phyloP scores from a whole-genome alignment of 2,329 filamentous ascomycete species.

The Ustilaginoidea virens region DNA sequence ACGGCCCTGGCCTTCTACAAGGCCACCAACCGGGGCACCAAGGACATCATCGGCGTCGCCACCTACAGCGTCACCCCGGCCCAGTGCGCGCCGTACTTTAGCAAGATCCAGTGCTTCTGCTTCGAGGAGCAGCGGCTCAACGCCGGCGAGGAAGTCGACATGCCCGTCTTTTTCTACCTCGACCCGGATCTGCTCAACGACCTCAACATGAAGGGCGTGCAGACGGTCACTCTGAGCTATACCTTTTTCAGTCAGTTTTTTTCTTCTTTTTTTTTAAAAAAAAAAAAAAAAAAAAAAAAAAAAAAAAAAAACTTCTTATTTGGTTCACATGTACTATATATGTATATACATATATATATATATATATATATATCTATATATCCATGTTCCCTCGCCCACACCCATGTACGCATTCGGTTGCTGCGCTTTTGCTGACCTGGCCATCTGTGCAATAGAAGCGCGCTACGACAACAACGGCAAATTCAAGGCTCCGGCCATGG shows the following conservation, averaged over 20 bases:
- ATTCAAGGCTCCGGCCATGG: conserved; percentile 22
- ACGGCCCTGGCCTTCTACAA: conserved; percentile 96
- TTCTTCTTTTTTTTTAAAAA: neutral
- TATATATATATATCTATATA: too few species aligned
- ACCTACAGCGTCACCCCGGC: conserved; percentile 95
- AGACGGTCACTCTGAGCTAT: conserved; percentile 91
- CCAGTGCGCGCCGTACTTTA: conserved; percentile 94
- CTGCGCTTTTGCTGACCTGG: too few species aligned
- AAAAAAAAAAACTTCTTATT: too few species aligned
- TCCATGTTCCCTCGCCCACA: too few species aligned
- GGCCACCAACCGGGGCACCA: conserved; percentile 75
- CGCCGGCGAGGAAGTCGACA: conserved; percentile 92
- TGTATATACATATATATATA: too few species aligned
- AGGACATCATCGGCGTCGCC: conserved; percentile 94
- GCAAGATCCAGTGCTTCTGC: conserved; percentile 99
- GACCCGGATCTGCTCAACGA: conserved; percentile 91
- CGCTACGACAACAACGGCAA: conserved; percentile 30
- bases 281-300: too few species aligned
- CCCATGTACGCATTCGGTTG: too few species aligned
- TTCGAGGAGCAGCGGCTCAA: conserved; percentile 94
- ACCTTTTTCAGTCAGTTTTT: conserved; percentile 87
- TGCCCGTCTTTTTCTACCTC: conserved; percentile 99
- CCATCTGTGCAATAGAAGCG: conserved; percentile 26
- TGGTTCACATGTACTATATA: too few species aligned
- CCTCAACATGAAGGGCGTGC: conserved; percentile 80